Evolutionary conservation across 1,284 basidiomycete genomes (phyloP), one percentile per base, ranked within the genome.

Genomic region (Cronartium ribicola): DNA sequence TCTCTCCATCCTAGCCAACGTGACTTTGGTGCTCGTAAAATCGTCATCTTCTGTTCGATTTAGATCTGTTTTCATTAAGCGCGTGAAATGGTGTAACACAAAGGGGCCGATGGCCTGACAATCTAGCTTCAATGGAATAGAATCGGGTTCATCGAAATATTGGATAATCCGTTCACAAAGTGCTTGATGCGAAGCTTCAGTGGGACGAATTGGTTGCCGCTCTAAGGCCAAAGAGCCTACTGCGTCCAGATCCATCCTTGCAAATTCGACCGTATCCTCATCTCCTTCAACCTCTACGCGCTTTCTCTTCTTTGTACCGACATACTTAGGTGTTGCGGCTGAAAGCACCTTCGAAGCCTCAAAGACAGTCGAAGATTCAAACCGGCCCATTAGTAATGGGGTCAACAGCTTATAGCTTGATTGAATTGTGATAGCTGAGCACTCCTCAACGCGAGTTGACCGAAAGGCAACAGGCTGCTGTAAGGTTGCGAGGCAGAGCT

Each of bases 361-460:
- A 55, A 73, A 73, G 41, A 22, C 37, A 39, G 43, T 29, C 10
- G 46, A 67, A 22, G 71, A 57, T 48, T 73, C 71, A 20, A 66
- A 66, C 14, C 55, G 64, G 36, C 3, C 37, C 22, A 66, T 73
- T 36, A 64, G 65, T 36, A 29, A 20, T 36, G n/a, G 51, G 55
- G 48, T 64, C 71, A 73, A 55, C 41, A 73, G 57, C 59, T 48
- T 29, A 51, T 73, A 73, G 57, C 48, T 66, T 22, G 57, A 51
- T 29, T 57, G 51, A 5, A 57, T 57, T 11, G 20, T n/a, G 29
- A 3, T 57, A 8, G 2, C 29, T 20, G 51, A 20, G 13, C 7
- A 57, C 7, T 57, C 51, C 29, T 57, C 51, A n/a, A 20, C 3
- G 51, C 17, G 17, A 57, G n/a, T 29, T 57, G 51, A 57, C 29